A percentile compares a stretch with the other conserved stretches of the same genome.
Conservation (phyloP, 1,284 basidiomycete species). For the Cronartium ribicola region DNA sequence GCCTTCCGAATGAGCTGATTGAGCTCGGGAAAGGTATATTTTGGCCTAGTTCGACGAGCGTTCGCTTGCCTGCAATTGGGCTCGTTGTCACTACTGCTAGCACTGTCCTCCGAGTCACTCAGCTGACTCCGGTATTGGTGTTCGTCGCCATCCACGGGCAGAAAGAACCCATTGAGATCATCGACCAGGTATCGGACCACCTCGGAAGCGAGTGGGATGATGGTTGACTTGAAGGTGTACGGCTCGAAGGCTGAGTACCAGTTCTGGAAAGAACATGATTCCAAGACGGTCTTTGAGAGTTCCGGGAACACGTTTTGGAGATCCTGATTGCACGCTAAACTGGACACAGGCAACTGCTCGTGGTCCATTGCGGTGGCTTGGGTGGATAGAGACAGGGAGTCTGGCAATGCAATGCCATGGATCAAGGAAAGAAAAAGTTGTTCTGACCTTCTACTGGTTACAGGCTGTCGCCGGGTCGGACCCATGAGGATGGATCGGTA, state of each 20-base stretch:
- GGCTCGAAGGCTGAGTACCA: conserved; percentile 77
- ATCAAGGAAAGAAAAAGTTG: too few species aligned
- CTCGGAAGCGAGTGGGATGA: conserved; percentile 66
- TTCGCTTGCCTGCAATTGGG: conserved; percentile 51
- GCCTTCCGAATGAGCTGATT: conserved; percentile 67
- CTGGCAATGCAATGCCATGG: too few species aligned
- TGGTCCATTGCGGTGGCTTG: too few species aligned
- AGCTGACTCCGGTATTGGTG: conserved; percentile 54
- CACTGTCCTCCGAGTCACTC: conserved; percentile 59
- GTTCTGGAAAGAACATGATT: conserved; percentile 74
- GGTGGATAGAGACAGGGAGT: too few species aligned
- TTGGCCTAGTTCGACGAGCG: conserved; percentile 45
- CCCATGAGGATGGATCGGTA: too few species aligned
- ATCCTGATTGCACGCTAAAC: too few species aligned
- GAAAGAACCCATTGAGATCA: conserved; percentile 68
- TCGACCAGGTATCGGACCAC: conserved; percentile 66
- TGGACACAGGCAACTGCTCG: too few species aligned
- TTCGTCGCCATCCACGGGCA: conserved; percentile 63
- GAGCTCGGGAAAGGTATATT: conserved; percentile 69
- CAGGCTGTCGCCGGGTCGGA: too few species aligned
- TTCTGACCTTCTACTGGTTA: too few species aligned
- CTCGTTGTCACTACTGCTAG: conserved; percentile 55
- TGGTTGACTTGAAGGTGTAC: conserved; percentile 69
- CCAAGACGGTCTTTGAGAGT: conserved; percentile 58
- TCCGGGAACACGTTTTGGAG: conserved; percentile 56